Base-by-base conservation (phyloP, 352 stramenopile genomes). In the Phytopythium montanum region DNA sequence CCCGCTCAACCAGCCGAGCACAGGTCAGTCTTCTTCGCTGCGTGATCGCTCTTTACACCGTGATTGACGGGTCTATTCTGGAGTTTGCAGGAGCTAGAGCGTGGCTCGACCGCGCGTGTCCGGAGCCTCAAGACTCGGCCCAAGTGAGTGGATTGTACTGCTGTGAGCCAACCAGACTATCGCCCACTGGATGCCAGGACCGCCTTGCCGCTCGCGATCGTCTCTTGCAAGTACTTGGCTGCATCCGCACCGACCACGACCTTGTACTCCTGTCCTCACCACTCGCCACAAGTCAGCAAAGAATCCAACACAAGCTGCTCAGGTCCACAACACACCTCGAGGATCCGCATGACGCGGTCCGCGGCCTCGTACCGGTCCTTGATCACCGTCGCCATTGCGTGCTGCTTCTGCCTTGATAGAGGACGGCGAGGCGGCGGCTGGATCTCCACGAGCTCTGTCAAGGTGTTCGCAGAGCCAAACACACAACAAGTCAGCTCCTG, bases 291-390 rank as follows among this genome's bases (percentile, higher is more conserved):
- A 46, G 10, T 58, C 54, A 21, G 10, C 36, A 57, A 1, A 25
- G 36, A 57, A 1, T 26, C 28, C 14, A 42, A 33, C 59, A 28
- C 42, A 19, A 2, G 53, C 23, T 41, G 25, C 31, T 36, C 31
- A 6, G 31, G 7, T 33, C 12, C 12, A 13, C 10, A 26, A 5
- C 56, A n/a, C 49, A 90, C 80, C 74, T 91, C 76, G 21, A 91
- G 72, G 38, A 91, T 89, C 6, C 79, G 73, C 81, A 91, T 91
- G 61, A 89, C 78, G n/a, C 79, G 72, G 56, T 91, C 79, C 23
- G 79, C 75, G 36, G 81, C 66, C 55, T 89, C 81, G 49, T 82
- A 88, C 4, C 81, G 75, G n/a, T 81, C 71, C 48, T 82, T 81
- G 19, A 76, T 58, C 14, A 91, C 75, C 8, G 59, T 34, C 18